Percentiles rank a stretch among this genome's conserved stretches.
Conservation (phyloP, 805 yeast species). For the Metschnikowia cerradonensis region DNA sequence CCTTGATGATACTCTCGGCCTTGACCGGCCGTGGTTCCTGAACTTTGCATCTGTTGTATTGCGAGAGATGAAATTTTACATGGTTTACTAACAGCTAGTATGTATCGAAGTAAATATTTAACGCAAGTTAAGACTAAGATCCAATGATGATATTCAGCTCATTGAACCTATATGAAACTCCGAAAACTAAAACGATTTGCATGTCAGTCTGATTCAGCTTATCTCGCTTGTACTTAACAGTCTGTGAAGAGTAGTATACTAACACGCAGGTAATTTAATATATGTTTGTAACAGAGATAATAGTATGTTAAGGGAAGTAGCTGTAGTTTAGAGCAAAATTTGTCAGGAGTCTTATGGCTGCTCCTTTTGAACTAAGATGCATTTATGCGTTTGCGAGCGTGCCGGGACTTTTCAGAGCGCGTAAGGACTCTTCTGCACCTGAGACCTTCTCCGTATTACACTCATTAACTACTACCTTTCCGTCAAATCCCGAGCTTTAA, state of each 20-base stretch:
- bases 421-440: not conserved
- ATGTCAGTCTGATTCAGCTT: constrained; percentile 36
- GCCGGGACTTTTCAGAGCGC: not conserved
- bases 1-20: constrained; percentile 45
- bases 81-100: constrained; percentile 6
- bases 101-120: not conserved
- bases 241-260: not conserved
- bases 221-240: not conserved
- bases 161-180: constrained; percentile 23
- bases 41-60: constrained; percentile 10
- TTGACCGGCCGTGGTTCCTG: constrained; percentile 54
- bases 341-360: not conserved
- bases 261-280: not conserved
- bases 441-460: not conserved
- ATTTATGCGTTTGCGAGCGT: not conserved
- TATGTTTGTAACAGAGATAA: not conserved
- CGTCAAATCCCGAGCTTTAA: not conserved
- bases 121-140: not conserved
- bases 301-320: not conserved
- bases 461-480: not conserved
- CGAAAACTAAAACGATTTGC: constrained; percentile 34
- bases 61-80: not conserved
- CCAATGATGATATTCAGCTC: constrained; percentile 13
- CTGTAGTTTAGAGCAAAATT: not conserved
- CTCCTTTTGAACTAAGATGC: not conserved